These are phyloP conservation scores for Pichia sp. DNA, from an alignment of 1,139 yeast species.

Conservation along the genomic window DNA sequence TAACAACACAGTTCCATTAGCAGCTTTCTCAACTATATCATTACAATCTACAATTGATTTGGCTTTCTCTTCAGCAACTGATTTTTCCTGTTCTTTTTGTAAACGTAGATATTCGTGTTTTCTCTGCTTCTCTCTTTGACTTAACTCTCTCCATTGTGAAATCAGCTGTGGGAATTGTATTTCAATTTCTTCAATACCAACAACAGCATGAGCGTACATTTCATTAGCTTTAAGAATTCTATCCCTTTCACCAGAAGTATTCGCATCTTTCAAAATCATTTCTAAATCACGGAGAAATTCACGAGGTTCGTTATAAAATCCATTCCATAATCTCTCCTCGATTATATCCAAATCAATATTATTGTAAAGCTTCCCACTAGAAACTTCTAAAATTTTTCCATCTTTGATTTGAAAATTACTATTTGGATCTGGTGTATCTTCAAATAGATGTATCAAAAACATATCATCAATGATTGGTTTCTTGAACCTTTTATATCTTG, in stretches of 20 bases:
- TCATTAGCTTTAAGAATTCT: constrained; percentile 84
- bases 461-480: constrained; percentile 85
- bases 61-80: background rate
- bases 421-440: constrained; percentile 35
- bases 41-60: background rate
- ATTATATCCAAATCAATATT: constrained; percentile 92
- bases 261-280: constrained; percentile 74
- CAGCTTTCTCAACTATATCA: background rate
- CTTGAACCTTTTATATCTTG: constrained; percentile 78
- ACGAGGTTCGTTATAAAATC: constrained; percentile 86
- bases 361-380: constrained; percentile 64
- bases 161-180: constrained; percentile 55
- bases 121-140: constrained; percentile 57
- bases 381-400: constrained; percentile 67
- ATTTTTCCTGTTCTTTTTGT: constrained; percentile 7
- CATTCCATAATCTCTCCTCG: constrained; percentile 96
- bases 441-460: constrained; percentile 68
- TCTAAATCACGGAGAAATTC: constrained; percentile 82
- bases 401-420: constrained; percentile 43
- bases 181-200: constrained; percentile 85
- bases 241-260: constrained; percentile 74
- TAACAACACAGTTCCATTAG: constrained; percentile 1
- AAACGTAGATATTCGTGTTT: constrained; percentile 36
- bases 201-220: constrained; percentile 94
- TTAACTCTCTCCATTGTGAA: constrained; percentile 68